These are phyloP conservation scores for Waltergamsia citrina DNA, from an alignment of 2,329 filamentous ascomycete species.

Conservation along the genomic window DNA sequence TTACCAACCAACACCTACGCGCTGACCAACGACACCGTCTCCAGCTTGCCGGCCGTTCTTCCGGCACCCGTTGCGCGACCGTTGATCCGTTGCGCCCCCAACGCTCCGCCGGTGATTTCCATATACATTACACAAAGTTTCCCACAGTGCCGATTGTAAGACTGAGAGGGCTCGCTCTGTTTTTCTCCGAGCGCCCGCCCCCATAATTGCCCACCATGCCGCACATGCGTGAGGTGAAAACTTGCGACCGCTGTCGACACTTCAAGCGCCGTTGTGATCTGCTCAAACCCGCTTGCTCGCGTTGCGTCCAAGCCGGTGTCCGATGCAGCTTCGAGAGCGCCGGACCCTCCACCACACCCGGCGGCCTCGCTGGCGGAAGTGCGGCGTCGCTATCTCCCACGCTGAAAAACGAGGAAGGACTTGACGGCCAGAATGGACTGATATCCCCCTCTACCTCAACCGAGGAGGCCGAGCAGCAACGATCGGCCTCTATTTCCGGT, in stretches of 20 bases:
- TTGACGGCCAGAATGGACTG: constrained; percentile 11
- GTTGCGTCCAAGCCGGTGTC: constrained; percentile 20
- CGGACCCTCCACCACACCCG: constrained; percentile 1
- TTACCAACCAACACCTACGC: no score
- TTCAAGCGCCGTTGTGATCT: constrained; percentile 25
- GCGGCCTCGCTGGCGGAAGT: not conserved
- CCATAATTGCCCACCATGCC: constrained; percentile 11
- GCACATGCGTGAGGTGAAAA: constrained; percentile 23
- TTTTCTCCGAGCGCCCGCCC: not conserved
- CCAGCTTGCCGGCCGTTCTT: no score
- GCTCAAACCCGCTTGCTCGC: constrained; percentile 21
- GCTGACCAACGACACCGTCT: no score
- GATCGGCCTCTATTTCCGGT: not conserved
- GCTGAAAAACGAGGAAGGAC: constrained; percentile 7
- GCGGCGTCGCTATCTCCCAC: constrained; percentile 7
- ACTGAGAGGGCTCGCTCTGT: no score
- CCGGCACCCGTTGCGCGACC: no score
- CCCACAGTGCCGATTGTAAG: no score
- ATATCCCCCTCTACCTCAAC: constrained; percentile 18
- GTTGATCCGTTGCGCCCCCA: no score
- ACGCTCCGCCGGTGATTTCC: no score
- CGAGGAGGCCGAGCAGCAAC: constrained; percentile 15
- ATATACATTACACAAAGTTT: no score
- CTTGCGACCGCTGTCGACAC: constrained; percentile 24
- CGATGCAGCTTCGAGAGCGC: constrained; percentile 16